Conservation (phyloP, 371 early-diverging fungal genomes). For the Haplosporangium sp. region DNA sequence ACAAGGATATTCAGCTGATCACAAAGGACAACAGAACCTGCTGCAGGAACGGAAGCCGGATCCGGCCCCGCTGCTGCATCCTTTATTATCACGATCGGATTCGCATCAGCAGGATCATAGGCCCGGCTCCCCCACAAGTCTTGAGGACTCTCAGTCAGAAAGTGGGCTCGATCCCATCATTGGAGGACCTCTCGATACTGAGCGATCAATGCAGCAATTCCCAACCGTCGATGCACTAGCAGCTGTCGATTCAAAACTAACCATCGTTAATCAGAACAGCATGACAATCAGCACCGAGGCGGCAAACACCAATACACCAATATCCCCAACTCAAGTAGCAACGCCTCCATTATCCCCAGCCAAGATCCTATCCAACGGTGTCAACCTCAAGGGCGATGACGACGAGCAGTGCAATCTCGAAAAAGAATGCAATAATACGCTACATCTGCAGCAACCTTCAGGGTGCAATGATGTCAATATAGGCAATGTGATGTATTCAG, state of each 20-base stretch:
- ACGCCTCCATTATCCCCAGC: slow-evolving; percentile 47
- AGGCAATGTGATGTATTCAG: too few species aligned
- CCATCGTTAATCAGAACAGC: slow-evolving; percentile 11
- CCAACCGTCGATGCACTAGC: neutral
- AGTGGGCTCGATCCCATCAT: slow-evolving; percentile 25
- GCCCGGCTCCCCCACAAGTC: slow-evolving; percentile 48
- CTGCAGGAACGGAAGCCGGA: neutral
- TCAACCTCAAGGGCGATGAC: neutral
- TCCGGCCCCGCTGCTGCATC: neutral
- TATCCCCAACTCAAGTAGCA: slow-evolving; percentile 42
- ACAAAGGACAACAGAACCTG: slow-evolving; percentile 5
- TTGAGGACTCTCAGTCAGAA: slow-evolving; percentile 53
- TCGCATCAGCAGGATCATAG: slow-evolving; percentile 15
- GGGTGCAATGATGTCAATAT: too few species aligned
- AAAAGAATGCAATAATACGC: neutral
- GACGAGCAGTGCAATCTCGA: neutral
- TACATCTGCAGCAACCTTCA: too few species aligned
- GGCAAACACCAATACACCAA: slow-evolving; percentile 11
- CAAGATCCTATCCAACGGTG: slow-evolving; percentile 3
- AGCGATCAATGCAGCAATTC: slow-evolving; percentile 15
- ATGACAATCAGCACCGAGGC: slow-evolving; percentile 9
- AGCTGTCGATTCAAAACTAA: slow-evolving; percentile 9
- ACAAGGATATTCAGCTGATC: neutral
- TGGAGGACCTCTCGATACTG: slow-evolving; percentile 15
- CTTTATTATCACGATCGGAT: neutral